phyloP scores from a whole-genome alignment of 495 filamentous ascomycete genomes.

The Diplogelasinospora grovesii region DNA sequence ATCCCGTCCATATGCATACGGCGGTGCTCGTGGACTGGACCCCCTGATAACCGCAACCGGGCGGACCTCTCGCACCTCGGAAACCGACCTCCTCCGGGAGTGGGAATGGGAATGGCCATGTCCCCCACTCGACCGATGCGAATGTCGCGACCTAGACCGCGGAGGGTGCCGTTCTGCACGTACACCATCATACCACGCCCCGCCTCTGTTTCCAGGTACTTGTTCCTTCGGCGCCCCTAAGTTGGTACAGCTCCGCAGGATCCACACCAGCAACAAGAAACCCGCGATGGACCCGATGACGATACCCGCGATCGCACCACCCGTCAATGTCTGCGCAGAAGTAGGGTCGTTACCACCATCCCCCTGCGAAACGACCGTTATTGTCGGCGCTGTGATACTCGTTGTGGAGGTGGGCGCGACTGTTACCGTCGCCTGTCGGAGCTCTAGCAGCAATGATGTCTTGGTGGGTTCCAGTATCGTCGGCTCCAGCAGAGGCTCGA shows the following conservation, averaged over 20 bases:
- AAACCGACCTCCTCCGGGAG: not conserved
- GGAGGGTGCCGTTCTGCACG: constrained; percentile 9
- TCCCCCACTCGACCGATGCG: not conserved
- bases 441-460: no score
- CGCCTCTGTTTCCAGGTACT: constrained; percentile 3
- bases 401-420: no score
- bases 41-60: constrained; percentile 9
- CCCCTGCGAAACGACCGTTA: no score
- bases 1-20: constrained; percentile 2
- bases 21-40: constrained; percentile 6
- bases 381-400: no score
- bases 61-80: constrained; percentile 8
- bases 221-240: constrained; percentile 25
- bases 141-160: constrained; percentile 4
- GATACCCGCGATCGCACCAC: constrained; percentile 54
- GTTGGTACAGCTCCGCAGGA: constrained; percentile 38
- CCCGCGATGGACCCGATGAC: constrained; percentile 54
- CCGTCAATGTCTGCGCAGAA: constrained; percentile 32
- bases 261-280: constrained; percentile 48
- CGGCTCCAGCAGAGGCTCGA: no score
- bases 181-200: constrained; percentile 26
- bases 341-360: no score
- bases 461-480: no score
- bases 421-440: no score
- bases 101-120: constrained; percentile 1